Percentiles rank a stretch among this genome's conserved stretches.
phyloP scores from a whole-genome alignment of 2,329 filamentous ascomycete species.

The Diaporthe ilicicola region DNA sequence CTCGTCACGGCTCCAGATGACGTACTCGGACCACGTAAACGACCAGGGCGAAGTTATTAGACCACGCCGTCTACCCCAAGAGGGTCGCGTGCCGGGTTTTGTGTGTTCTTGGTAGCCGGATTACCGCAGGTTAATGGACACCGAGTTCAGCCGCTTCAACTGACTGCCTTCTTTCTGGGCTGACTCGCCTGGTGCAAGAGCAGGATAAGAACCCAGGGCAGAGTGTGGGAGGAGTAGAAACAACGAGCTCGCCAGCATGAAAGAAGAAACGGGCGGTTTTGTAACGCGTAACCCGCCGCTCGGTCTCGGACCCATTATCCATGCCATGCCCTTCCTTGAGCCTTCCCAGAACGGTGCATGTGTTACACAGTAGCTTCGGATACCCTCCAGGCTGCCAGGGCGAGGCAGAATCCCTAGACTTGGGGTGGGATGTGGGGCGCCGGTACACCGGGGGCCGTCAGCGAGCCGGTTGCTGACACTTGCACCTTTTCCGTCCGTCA shows the following conservation, averaged over 20 bases:
- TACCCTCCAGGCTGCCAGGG: not conserved
- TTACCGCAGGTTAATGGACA: not conserved
- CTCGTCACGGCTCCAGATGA: constrained; percentile 10
- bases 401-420: constrained; percentile 14
- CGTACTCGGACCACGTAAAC: not conserved
- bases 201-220: not conserved
- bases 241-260: not conserved
- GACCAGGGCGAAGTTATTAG: not conserved
- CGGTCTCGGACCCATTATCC: constrained; percentile 17
- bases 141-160: not conserved
- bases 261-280: constrained; percentile 12
- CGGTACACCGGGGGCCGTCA: constrained; percentile 7
- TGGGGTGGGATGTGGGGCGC: too few species aligned
- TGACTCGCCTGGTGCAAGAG: constrained; percentile 3
- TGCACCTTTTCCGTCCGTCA: not conserved
- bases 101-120: not conserved
- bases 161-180: not conserved
- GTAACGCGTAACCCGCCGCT: constrained; percentile 4
- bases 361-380: constrained; percentile 15
- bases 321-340: not conserved
- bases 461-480: not conserved
- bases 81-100: constrained; percentile 8
- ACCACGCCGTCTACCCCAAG: not conserved
- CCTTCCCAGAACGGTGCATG: constrained; percentile 4
- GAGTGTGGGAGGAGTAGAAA: constrained; percentile 9